Evolutionary conservation across 305 asterid genomes (phyloP).

Genomic region (Fraxinus greggii): DNA sequence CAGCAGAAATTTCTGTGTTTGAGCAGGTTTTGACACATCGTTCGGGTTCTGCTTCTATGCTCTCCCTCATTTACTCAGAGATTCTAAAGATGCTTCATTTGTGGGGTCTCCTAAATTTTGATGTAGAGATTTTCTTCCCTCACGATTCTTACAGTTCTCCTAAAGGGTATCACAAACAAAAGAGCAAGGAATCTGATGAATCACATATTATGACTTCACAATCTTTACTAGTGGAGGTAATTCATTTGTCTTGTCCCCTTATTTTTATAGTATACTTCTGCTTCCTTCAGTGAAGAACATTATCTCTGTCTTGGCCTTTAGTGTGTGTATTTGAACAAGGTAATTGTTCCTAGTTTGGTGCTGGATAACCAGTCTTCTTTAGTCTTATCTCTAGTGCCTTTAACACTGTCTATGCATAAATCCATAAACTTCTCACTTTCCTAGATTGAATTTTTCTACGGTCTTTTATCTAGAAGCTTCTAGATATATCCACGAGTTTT

Average conservation of each 20-base stretch:
- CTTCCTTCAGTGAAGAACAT: background rate
- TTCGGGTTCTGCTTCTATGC: slow-evolving; percentile 70
- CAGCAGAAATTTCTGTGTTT: slow-evolving; percentile 18
- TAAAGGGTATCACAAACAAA: slow-evolving; percentile 64
- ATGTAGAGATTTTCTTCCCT: slow-evolving; percentile 69
- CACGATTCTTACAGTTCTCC: slow-evolving; percentile 61
- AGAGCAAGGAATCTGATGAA: slow-evolving; percentile 62
- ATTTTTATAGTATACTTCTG: slow-evolving; percentile 15
- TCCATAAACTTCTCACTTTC: background rate
- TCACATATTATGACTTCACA: slow-evolving; percentile 61
- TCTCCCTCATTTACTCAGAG: slow-evolving; percentile 71
- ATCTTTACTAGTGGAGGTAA: slow-evolving; percentile 66
- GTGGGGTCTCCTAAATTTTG: slow-evolving; percentile 67
- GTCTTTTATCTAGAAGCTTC: background rate
- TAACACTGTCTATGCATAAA: background rate
- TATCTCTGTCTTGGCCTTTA: background rate
- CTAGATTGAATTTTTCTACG: background rate
- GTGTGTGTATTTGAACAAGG: background rate
- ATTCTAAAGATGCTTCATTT: slow-evolving; percentile 67
- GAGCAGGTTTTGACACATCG: slow-evolving; percentile 84
- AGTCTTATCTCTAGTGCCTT: background rate
- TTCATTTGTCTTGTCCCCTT: slow-evolving; percentile 5
- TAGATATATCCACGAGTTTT: background rate
- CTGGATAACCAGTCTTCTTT: background rate
- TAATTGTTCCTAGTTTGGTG: background rate